Evolutionary conservation across 495 filamentous ascomycete species (phyloP).

Genomic region (Daldinia loculata): DNA sequence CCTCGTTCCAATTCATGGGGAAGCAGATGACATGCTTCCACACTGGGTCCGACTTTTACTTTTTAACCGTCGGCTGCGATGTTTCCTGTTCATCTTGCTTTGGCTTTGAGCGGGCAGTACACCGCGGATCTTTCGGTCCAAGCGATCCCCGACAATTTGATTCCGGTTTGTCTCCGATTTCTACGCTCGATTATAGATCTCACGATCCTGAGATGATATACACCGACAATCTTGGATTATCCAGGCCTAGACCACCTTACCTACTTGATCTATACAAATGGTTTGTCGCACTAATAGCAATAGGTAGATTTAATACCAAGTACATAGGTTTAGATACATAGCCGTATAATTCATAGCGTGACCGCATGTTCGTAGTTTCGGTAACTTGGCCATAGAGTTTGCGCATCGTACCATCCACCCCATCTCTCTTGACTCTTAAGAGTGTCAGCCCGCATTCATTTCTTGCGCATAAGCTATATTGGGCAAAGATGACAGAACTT

Average conservation of each 20-base stretch:
- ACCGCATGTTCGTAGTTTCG: slow-evolving; percentile 16
- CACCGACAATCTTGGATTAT: slow-evolving; percentile 16
- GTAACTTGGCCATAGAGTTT: slow-evolving; percentile 17
- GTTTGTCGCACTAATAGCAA: neutral
- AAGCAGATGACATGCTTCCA: slow-evolving; percentile 30
- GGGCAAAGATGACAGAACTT: slow-evolving; percentile 7
- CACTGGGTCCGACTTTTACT: slow-evolving; percentile 21
- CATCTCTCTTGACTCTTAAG: neutral
- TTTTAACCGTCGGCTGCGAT: neutral
- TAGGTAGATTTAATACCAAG: too few relatives aligned
- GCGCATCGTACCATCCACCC: slow-evolving; percentile 30
- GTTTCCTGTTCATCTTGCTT: neutral
- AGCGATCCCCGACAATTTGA: neutral
- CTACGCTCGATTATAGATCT: slow-evolving; percentile 2
- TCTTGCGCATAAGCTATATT: slow-evolving; percentile 21
- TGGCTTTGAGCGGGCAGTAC: too few relatives aligned
- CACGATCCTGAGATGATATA: slow-evolving; percentile 9
- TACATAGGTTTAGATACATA: neutral
- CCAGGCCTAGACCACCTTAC: neutral
- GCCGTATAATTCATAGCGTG: slow-evolving; percentile 25
- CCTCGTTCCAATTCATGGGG: slow-evolving; percentile 19
- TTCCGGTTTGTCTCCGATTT: neutral
- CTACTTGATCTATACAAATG: neutral
- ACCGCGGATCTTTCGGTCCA: neutral
- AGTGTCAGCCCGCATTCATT: slow-evolving; percentile 32